phyloP scores from a whole-genome alignment of 768 basidiomycete genomes.

The Mycena indigotica region DNA sequence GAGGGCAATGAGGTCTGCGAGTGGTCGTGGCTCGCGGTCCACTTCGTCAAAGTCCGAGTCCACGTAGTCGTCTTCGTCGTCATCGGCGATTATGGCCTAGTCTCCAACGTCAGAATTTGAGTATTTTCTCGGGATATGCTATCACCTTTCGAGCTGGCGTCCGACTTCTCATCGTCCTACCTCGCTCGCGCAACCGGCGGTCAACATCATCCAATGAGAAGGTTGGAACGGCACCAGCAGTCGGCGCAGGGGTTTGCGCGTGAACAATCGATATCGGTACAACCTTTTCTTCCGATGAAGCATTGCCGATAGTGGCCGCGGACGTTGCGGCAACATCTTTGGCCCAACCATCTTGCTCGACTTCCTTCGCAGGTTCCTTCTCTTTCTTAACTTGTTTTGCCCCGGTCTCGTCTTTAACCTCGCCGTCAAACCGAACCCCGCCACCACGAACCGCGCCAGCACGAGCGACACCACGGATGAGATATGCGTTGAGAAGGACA shows the following conservation, averaged over 20 bases:
- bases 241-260: conserved; percentile 15
- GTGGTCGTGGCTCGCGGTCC: conserved; percentile 42
- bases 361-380: background rate
- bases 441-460: conserved; percentile 27
- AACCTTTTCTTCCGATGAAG: background rate
- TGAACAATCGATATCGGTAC: conserved; percentile 12
- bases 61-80: background rate
- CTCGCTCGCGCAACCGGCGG: conserved; percentile 45
- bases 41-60: background rate
- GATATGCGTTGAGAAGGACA: conserved; percentile 71
- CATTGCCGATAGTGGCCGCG: background rate
- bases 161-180: conserved; percentile 8
- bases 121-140: background rate
- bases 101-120: background rate
- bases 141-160: conserved; percentile 14
- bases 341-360: conserved; percentile 19
- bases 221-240: conserved; percentile 31
- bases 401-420: conserved; percentile 15
- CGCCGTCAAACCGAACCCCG: conserved; percentile 30
- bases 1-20: conserved; percentile 79
- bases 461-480: conserved; percentile 59
- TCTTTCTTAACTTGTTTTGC: conserved; percentile 7
- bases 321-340: conserved; percentile 6
- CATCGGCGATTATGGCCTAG: background rate
- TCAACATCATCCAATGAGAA: conserved; percentile 62